phyloP scores from a whole-genome alignment of 2,329 filamentous ascomycete species.

The Botrytis paeoniae region DNA sequence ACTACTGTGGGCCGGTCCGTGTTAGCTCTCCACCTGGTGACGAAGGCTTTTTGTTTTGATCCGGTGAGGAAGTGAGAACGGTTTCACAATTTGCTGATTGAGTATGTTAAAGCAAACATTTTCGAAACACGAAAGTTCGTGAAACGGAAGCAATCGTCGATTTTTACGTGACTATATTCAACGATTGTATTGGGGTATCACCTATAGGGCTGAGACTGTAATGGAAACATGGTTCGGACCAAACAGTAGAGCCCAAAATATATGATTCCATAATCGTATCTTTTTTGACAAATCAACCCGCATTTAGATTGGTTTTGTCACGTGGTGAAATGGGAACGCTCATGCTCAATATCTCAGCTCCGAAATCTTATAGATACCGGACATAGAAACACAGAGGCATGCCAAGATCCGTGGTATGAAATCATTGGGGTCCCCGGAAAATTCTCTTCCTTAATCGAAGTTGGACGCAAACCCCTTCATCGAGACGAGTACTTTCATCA shows the following conservation, averaged over 20 bases:
- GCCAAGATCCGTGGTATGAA: not conserved
- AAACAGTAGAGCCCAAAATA: not conserved
- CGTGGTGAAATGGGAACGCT: not conserved
- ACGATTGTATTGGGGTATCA: not conserved
- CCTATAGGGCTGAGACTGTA: not conserved
- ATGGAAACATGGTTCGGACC: not conserved
- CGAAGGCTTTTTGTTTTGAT: not conserved
- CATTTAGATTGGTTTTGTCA: rapidly evolving
- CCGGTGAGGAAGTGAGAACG: not conserved
- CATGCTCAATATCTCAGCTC: not conserved
- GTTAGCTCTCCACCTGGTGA: conserved; percentile 6
- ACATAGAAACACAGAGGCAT: not conserved
- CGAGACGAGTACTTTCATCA: not conserved
- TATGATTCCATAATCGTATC: not conserved
- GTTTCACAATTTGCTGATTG: not conserved
- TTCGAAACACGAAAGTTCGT: not conserved
- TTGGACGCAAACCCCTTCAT: not conserved
- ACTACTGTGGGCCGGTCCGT: not conserved
- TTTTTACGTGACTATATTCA: not conserved
- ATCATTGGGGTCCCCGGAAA: not conserved
- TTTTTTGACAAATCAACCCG: not conserved
- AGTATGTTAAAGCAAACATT: not conserved
- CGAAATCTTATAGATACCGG: not conserved
- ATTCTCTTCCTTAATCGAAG: too few relatives aligned
- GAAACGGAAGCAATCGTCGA: too few relatives aligned